A percentile compares a stretch with the other conserved stretches of the same genome.
These are phyloP conservation scores for Nigrograna mackinnonii DNA, from an alignment of 2,329 filamentous ascomycete species.

Conservation along the genomic window DNA sequence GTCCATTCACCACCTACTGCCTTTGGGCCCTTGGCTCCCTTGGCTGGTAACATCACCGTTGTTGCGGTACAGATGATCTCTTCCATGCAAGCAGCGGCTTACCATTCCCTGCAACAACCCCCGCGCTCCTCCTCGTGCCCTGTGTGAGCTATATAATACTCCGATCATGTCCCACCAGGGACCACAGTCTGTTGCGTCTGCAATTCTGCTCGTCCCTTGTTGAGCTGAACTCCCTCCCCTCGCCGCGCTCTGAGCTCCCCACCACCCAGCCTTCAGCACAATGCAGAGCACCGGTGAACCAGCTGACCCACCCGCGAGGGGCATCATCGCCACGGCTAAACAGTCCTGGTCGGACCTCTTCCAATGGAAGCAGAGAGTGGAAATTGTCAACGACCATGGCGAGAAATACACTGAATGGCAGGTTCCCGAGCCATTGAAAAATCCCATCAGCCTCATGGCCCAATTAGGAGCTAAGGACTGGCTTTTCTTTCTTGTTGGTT, in stretches of 20 bases:
- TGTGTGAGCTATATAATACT: too few relatives aligned
- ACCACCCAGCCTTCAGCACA: constrained; percentile 5
- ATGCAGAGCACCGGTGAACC: constrained; percentile 48
- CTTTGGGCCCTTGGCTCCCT: constrained; percentile 33
- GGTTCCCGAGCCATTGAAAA: constrained; percentile 65
- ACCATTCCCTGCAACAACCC: too few relatives aligned
- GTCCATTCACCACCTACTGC: constrained; percentile 19
- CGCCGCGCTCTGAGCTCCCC: not conserved
- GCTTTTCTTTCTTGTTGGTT: constrained; percentile 75
- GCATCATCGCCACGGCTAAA: constrained; percentile 65
- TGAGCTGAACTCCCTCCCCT: not conserved
- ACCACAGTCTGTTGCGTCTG: not conserved
- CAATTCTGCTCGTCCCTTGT: too few relatives aligned
- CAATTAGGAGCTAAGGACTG: constrained; percentile 69
- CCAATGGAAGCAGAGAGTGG: constrained; percentile 74
- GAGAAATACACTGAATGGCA: constrained; percentile 72
- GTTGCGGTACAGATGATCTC: constrained; percentile 22
- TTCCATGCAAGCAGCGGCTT: constrained; percentile 13
- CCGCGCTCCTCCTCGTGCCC: too few relatives aligned
- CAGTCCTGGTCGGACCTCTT: constrained; percentile 69
- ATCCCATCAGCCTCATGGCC: constrained; percentile 70
- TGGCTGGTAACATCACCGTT: constrained; percentile 28
- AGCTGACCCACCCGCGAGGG: constrained; percentile 70
- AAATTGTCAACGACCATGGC: constrained; percentile 66
- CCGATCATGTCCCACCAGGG: not conserved